phyloP scores from a whole-genome alignment of 306 rosid genomes.

The Parietaria judaica region DNA sequence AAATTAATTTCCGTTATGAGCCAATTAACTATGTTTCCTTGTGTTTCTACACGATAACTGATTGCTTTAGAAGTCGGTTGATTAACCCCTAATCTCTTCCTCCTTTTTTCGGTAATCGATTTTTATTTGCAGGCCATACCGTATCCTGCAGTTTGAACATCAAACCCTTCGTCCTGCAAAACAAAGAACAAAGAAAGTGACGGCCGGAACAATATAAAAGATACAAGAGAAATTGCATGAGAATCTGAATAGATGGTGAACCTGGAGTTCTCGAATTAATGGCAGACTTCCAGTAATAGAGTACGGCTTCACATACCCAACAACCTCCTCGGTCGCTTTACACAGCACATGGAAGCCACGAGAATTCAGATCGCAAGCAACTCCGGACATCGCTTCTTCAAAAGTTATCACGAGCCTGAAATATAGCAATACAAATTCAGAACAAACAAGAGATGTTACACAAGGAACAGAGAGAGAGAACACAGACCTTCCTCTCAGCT shows the following conservation, averaged over 20 bases:
- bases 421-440: constrained; percentile 3
- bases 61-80: too few relatives aligned
- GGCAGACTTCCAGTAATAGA: constrained; percentile 90
- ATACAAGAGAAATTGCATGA: not conserved
- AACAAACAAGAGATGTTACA: too few relatives aligned
- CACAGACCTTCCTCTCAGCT: constrained; percentile 68
- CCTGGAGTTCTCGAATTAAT: constrained; percentile 90
- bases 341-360: constrained; percentile 73
- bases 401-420: constrained; percentile 64
- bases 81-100: too few relatives aligned
- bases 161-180: constrained; percentile 76
- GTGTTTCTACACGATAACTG: too few relatives aligned
- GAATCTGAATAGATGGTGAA: constrained; percentile 16
- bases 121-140: constrained; percentile 34
- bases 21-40: too few relatives aligned
- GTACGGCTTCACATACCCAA: constrained; percentile 86
- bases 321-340: constrained; percentile 89
- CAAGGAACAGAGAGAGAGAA: constrained; percentile 17
- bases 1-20: too few relatives aligned
- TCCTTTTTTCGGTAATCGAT: too few relatives aligned
- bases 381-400: constrained; percentile 64
- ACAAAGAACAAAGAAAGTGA: constrained; percentile 9
- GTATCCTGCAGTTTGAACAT: constrained; percentile 84
- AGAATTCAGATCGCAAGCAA: constrained; percentile 82
- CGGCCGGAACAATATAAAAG: constrained; percentile 6